Percentiles rank a stretch among this genome's conserved stretches.
phyloP scores from a whole-genome alignment of 805 yeast species.

The Brettanomyces custersianus region DNA sequence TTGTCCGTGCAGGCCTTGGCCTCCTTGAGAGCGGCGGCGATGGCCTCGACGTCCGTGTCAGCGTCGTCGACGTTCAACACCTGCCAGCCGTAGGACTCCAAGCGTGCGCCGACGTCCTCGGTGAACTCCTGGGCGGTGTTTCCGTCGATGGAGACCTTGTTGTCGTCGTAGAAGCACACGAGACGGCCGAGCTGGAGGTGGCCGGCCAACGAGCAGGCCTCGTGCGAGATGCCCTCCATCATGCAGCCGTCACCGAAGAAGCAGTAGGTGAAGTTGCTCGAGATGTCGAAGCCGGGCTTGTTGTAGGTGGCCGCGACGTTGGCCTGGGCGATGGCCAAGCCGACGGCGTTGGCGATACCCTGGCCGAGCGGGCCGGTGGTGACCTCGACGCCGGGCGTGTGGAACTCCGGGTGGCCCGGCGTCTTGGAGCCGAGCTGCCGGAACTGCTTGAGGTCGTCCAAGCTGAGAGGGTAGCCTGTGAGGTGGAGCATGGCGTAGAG shows the following conservation, averaged over 20 bases:
- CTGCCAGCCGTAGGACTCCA: constrained; percentile 94
- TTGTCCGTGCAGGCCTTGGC: constrained; percentile 73
- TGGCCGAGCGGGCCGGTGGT: constrained; percentile 99
- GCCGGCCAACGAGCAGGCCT: constrained; percentile 92
- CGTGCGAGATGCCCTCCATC: constrained; percentile 96
- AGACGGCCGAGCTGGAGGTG: constrained; percentile 89
- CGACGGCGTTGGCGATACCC: constrained; percentile 94
- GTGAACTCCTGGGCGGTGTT: constrained; percentile 82
- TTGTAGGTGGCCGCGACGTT: constrained; percentile 89
- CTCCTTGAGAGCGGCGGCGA: constrained; percentile 61
- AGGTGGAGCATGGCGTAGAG: constrained; percentile 79
- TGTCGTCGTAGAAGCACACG: constrained; percentile 94
- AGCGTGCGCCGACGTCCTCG: constrained; percentile 80
- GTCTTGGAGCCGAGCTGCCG: constrained; percentile 86
- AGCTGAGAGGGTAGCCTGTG: constrained; percentile 69
- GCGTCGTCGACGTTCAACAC: constrained; percentile 69
- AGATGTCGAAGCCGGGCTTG: constrained; percentile 69
- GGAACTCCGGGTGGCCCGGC: constrained; percentile 97
- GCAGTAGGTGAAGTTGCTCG: constrained; percentile 68
- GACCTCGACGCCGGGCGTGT: constrained; percentile 88
- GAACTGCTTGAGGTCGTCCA: constrained; percentile 84
- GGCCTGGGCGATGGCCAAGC: constrained; percentile 90
- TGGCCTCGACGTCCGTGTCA: constrained; percentile 65
- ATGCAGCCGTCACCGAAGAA: constrained; percentile 97
- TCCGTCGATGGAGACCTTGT: constrained; percentile 96